Percentiles rank a stretch among this genome's conserved stretches.
Evolutionary conservation across 805 yeast genomes (phyloP).

Genomic region (Sugiyamaella chiloensis): DNA sequence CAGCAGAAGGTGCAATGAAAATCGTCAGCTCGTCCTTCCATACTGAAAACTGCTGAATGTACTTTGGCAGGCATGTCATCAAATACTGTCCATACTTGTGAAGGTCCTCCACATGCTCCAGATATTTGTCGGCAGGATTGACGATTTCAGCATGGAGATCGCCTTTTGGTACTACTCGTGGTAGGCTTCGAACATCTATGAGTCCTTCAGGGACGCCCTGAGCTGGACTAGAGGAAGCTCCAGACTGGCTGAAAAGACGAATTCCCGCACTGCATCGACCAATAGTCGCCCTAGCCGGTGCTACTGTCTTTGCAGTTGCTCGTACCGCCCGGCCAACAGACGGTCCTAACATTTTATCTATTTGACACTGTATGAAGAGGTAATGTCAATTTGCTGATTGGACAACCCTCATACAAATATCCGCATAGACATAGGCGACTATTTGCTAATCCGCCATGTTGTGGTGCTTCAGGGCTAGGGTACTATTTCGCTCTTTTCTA

Average conservation of each 20-base stretch:
- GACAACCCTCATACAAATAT: too few relatives aligned
- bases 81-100: slow-evolving; percentile 80
- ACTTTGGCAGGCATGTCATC: slow-evolving; percentile 76
- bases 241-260: not conserved
- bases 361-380: too few relatives aligned
- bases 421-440: too few relatives aligned
- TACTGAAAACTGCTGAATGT: slow-evolving; percentile 76
- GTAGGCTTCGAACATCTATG: slow-evolving; percentile 25
- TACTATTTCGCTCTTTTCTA: too few relatives aligned
- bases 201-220: slow-evolving; percentile 35
- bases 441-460: too few relatives aligned
- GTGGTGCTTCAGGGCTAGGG: too few relatives aligned
- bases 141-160: slow-evolving; percentile 37
- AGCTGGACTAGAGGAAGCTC: not conserved
- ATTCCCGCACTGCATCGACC: too few relatives aligned
- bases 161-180: slow-evolving; percentile 29
- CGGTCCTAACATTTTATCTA: too few relatives aligned
- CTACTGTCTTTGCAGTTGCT: too few relatives aligned
- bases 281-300: too few relatives aligned
- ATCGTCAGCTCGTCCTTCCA: slow-evolving; percentile 87
- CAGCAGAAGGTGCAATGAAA: slow-evolving; percentile 70
- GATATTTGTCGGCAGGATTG: slow-evolving; percentile 76
- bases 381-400: too few relatives aligned
- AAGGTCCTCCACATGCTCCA: slow-evolving; percentile 62
- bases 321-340: too few relatives aligned